phyloP scores from a whole-genome alignment of 345 rosid genomes.

The Dimocarpus longan region DNA sequence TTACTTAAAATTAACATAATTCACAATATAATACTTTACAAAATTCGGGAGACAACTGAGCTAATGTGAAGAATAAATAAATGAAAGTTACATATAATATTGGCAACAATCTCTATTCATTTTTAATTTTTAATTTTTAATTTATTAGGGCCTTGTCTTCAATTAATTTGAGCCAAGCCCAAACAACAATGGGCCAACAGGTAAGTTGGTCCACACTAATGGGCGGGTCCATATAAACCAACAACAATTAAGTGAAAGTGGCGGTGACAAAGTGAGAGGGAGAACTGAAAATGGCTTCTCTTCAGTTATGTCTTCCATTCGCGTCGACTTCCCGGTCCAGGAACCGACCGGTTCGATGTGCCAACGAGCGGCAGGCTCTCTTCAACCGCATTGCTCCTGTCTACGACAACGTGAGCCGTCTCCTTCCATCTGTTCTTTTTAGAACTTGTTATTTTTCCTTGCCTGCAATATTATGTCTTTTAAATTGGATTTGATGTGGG shows the following conservation, averaged over 20 bases:
- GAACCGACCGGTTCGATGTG: slow-evolving; percentile 32
- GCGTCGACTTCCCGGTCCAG: slow-evolving; percentile 4
- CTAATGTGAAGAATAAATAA: no score
- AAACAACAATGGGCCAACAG: no score
- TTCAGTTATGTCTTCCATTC: slow-evolving; percentile 26
- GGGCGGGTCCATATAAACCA: background rate
- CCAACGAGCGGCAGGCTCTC: slow-evolving; percentile 58
- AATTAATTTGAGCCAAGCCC: no score
- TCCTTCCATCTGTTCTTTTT: background rate
- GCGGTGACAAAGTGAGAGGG: background rate
- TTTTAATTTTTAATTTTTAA: no score
- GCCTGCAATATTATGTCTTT: background rate
- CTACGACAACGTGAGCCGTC: slow-evolving; percentile 58
- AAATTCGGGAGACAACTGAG: no score
- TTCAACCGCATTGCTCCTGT: slow-evolving; percentile 85
- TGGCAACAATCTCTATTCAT: no score
- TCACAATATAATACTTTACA: no score
- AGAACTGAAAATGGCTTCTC: slow-evolving; percentile 31
- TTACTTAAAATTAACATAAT: no score
- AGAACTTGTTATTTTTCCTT: background rate
- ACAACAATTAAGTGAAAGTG: background rate
- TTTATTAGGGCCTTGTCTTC: no score
- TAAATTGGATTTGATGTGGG: background rate
- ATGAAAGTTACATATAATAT: no score
- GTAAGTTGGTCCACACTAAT: no score